Conservation (phyloP, 1,139 yeast species). For the Debaryomyces sp. region DNA sequence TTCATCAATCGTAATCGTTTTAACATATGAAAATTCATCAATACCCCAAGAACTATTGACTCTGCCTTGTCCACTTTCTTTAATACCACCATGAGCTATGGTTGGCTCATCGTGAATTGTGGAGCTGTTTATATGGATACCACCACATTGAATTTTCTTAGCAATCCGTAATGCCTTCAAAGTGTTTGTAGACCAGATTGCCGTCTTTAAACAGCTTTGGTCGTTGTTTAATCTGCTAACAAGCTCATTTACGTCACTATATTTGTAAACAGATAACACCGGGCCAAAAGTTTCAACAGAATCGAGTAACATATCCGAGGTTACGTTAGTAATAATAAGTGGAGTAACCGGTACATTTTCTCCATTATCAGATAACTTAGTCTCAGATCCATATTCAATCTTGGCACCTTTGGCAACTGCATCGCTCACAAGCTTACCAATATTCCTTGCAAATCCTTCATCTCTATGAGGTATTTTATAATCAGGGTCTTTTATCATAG, state of each 20-base stretch:
- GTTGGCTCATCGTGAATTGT: constrained; percentile 54
- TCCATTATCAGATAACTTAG: constrained; percentile 4
- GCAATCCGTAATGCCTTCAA: constrained; percentile 42
- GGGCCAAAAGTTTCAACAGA: constrained; percentile 53
- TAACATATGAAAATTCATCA: constrained; percentile 43
- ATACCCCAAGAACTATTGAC: constrained; percentile 57
- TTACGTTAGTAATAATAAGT: constrained; percentile 37
- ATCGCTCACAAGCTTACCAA: constrained; percentile 34
- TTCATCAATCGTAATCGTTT: constrained; percentile 35
- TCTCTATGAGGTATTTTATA: constrained; percentile 32
- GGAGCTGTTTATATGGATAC: constrained; percentile 53
- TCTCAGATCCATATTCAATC: constrained; percentile 24
- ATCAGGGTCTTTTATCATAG: constrained; percentile 24
- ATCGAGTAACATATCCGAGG: constrained; percentile 34
- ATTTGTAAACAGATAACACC: constrained; percentile 39
- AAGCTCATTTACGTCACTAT: constrained; percentile 30
- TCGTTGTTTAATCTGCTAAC: constrained; percentile 31
- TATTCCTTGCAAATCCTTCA: constrained; percentile 23
- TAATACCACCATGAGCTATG: constrained; percentile 60
- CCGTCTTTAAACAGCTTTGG: constrained; percentile 52
- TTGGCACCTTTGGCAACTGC: constrained; percentile 48
- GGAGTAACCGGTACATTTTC: constrained; percentile 23
- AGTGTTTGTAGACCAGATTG: constrained; percentile 55
- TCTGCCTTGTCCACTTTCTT: constrained; percentile 53
- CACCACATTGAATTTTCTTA: constrained; percentile 42